Conservation (phyloP, 1,284 basidiomycete genomes). For the Cutaneotrichosporon cavernicola region DNA sequence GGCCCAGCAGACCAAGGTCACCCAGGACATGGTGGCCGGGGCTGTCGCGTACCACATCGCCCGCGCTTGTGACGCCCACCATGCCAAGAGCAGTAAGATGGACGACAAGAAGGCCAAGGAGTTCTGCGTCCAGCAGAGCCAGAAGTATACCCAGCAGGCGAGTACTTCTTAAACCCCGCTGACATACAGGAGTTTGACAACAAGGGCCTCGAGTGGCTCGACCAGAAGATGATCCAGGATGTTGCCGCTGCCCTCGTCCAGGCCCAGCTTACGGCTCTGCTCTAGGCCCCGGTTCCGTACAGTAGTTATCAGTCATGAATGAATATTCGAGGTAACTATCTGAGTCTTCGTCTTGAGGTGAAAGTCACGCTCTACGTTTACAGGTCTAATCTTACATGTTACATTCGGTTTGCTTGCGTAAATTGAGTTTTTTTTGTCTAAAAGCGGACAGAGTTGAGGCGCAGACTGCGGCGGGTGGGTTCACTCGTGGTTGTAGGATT, state of each 20-base stretch:
- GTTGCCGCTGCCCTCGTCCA: not conserved
- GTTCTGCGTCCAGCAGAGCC: not conserved
- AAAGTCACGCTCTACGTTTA: too few relatives aligned
- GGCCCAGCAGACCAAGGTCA: not conserved
- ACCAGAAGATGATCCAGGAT: not conserved
- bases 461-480: too few relatives aligned
- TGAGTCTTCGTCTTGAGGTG: too few relatives aligned
- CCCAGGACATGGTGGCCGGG: not conserved
- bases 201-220: constrained; percentile 10
- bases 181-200: constrained; percentile 4
- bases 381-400: too few relatives aligned
- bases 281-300: not conserved
- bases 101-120: constrained; percentile 4
- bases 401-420: too few relatives aligned
- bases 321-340: too few relatives aligned
- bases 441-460: too few relatives aligned
- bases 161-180: not conserved
- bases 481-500: too few relatives aligned
- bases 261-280: constrained; percentile 6
- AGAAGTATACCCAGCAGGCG: not conserved
- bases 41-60: constrained; percentile 4
- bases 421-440: too few relatives aligned
- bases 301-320: too few relatives aligned
- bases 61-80: not conserved
- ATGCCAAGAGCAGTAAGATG: not conserved